Evolutionary conservation across 805 yeast species (phyloP), one percentile per base, ranked within the genome.

Genomic region (Starmerella sp.): DNA sequence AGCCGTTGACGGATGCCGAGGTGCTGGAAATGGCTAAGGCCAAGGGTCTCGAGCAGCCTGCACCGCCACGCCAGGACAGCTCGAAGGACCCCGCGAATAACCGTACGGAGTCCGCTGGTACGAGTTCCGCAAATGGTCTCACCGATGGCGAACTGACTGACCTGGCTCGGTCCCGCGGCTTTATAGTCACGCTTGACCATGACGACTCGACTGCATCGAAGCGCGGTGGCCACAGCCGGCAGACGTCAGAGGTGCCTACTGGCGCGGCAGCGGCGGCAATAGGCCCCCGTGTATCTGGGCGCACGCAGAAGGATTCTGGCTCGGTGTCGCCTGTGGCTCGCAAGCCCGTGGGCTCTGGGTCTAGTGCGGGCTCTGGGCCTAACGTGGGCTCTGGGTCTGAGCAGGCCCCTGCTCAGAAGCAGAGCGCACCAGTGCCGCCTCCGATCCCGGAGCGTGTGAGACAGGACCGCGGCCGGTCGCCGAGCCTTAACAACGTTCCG

Each of bases 1-100:
- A 76, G 6, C 60, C 60, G 7, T 45, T 37, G 4, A 17, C 53
- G 7, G 50, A 54, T 5, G 54, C 30, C 4, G 55, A 55, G n/a
- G 37, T 53, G 38, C 13, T n/a, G 42, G 31, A 28, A 22, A 22
- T 30, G 10, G 30, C 32, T 11, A 43, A 43, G n/a, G 5, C 34
- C 7, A 43, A 29, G 34, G 34, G 29, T 8, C 41, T 37, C 2
- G n/a, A 8, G 41, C 2, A 32, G 35, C 35, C 35, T 22, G 22
- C 22, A 22, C 22, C 22, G 22, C 22, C 3, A 22, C 22, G 22
- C 22, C 22, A 22, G 22, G 22, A 22, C 22, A 22, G 22, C 22
- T 22, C 22, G 3, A 22, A 22, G 22, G 22, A 22, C 22, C 22
- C 22, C 22, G 22, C 22, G 22, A 22, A 22, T 22, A 22, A 22